phyloP scores from a whole-genome alignment of 768 basidiomycete genomes.

The Tulasnella sp. region DNA sequence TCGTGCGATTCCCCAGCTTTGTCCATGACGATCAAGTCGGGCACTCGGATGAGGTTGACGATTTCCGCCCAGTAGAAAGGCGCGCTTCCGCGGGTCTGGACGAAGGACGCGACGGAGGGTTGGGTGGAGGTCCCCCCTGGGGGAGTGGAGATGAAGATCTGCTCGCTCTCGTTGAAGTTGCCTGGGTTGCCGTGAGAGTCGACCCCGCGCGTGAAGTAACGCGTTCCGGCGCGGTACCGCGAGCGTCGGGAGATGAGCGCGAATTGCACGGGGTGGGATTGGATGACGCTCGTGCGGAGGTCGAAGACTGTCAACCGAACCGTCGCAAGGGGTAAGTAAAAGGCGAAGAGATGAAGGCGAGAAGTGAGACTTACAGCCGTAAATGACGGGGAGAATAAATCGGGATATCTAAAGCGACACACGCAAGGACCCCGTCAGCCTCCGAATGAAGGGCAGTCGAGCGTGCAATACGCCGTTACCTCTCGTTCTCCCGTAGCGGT shows the following conservation, averaged over 20 bases:
- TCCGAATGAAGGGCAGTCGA: neutral
- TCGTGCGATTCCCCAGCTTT: constrained; percentile 62
- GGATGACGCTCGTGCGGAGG: constrained; percentile 59
- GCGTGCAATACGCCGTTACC: constrained; percentile 34
- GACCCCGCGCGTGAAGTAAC: constrained; percentile 92
- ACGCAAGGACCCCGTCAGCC: neutral
- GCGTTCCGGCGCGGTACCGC: constrained; percentile 88
- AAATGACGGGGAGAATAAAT: constrained; percentile 90
- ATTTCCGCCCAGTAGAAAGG: constrained; percentile 96
- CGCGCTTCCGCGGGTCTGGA: constrained; percentile 88
- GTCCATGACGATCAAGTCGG: constrained; percentile 95
- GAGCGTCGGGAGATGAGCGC: constrained; percentile 88
- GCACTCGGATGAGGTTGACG: constrained; percentile 89
- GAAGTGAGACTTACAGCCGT: constrained; percentile 44
- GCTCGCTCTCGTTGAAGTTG: constrained; percentile 98
- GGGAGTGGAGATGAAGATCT: constrained; percentile 49
- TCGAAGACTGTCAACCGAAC: constrained; percentile 45
- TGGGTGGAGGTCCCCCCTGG: constrained; percentile 18
- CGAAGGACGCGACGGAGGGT: constrained; percentile 52
- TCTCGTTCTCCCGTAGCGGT: constrained; percentile 45
- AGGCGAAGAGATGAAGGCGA: neutral
- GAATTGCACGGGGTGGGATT: constrained; percentile 67
- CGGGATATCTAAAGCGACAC: constrained; percentile 49
- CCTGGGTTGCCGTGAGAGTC: constrained; percentile 83
- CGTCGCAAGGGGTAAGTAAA: neutral